Percentiles rank a stretch among this genome's conserved stretches.
Evolutionary conservation across 345 rosid genomes (phyloP).

Genomic region (Eucalyptus microcorys): DNA sequence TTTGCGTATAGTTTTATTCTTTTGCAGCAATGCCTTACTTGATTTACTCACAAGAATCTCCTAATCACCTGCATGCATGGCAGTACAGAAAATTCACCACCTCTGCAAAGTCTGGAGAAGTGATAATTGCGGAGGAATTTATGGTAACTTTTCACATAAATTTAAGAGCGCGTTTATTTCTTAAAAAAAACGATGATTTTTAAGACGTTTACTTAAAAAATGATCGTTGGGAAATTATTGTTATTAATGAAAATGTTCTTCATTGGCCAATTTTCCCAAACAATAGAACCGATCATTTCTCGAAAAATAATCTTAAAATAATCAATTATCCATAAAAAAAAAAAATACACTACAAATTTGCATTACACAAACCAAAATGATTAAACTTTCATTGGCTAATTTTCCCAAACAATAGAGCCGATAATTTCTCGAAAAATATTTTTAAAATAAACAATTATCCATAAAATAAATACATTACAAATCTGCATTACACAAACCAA

Average conservation of each 20-base stretch:
- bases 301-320: not conserved
- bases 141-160: not conserved
- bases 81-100: not conserved
- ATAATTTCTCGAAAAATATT: rapidly evolving
- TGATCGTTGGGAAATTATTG: too few relatives aligned
- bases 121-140: not conserved
- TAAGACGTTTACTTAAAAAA: too few relatives aligned
- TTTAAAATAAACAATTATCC: not conserved
- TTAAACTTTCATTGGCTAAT: not conserved
- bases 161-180: too few relatives aligned
- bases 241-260: not conserved
- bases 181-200: too few relatives aligned
- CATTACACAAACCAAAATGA: not conserved
- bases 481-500: not conserved
- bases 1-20: not conserved
- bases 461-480: not conserved
- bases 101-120: not conserved
- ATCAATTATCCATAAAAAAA: not conserved
- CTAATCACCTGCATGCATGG: not conserved
- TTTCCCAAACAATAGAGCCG: not conserved
- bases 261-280: not conserved
- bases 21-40: not conserved
- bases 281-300: not conserved
- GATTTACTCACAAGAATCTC: not conserved
- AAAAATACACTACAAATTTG: not conserved